Evolutionary conservation across 768 basidiomycete genomes (phyloP).

Genomic region (Pulveroboletus sp.): DNA sequence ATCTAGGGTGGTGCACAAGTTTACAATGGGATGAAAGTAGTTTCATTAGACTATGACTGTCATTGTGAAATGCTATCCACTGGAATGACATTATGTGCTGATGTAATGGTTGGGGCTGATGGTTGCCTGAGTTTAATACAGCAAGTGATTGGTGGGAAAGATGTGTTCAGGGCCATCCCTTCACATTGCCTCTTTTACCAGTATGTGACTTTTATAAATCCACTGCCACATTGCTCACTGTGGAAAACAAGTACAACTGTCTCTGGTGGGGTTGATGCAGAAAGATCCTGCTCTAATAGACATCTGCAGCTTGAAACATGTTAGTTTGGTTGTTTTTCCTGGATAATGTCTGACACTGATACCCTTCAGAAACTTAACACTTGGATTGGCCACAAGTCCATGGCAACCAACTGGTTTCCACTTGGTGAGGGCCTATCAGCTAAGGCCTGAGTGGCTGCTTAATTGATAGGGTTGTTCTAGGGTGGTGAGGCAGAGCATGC

Average conservation of each 20-base stretch:
- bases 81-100: conserved; percentile 43
- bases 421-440: conserved; percentile 13
- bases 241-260: conserved; percentile 35
- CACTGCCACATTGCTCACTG: background rate
- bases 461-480: conserved; percentile 27
- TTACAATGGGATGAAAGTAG: conserved; percentile 40
- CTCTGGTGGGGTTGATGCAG: conserved; percentile 37
- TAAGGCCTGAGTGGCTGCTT: background rate
- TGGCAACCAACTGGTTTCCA: conserved; percentile 23
- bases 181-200: conserved; percentile 40
- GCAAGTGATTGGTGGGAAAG: conserved; percentile 30
- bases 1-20: conserved; percentile 45
- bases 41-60: conserved; percentile 31
- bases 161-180: conserved; percentile 27
- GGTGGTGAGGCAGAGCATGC: conserved; percentile 37
- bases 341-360: background rate
- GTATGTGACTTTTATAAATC: conserved; percentile 25
- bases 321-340: conserved; percentile 3
- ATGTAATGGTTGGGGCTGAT: conserved; percentile 60
- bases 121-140: conserved; percentile 46
- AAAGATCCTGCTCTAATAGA: conserved; percentile 37
- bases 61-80: conserved; percentile 36
- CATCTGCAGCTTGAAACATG: conserved; percentile 24
- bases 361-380: conserved; percentile 8
- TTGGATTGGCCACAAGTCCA: conserved; percentile 23